Base-by-base conservation (phyloP, 2,329 filamentous ascomycete species). In the Onygena corvina region DNA sequence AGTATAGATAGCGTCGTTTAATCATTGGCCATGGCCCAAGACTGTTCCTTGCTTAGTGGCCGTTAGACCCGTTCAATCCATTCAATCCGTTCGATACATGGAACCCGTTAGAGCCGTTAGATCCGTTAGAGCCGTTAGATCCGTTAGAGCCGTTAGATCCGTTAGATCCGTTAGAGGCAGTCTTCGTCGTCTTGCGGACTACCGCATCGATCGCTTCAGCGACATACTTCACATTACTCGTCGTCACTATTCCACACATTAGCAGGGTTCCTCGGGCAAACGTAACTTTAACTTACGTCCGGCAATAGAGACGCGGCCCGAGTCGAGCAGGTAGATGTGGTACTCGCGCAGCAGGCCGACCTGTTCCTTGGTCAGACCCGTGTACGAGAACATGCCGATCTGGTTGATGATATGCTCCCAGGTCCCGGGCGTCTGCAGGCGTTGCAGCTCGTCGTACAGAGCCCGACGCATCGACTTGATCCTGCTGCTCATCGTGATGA, bases 401-500 rank as follows among this genome's bases (percentile, higher is more conserved):
- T 96, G 90, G 60, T 94, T 86, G 44, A 89, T 92, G 65, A 96
- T 94, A 71, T 96, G 90, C 65, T 90, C 88, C 90, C 92, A 96
- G n/a, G 80, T 85, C 31, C 90, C 90, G 0, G 90, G 90, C 0
- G 90, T 94, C 49, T 79, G 77, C 48, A 93, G 75, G 61, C 83
- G 79, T 67, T 94, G 86, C 7, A 96, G 79, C 72, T 90, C 89
- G 49, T 73, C 70, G 53, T 87, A 80, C 54, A 96, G 73, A 2
- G 77, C 80, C 62, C 80, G 79, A 57, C 90, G 84, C 90, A 95
- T 96, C 58, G 76, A 75, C 59, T 87, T 94, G 71, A 96, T 95
- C 58, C 90, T 84, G 40, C 90, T 89, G 30, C 86, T 87, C 90
- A 96, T 96, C 58, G 84, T 86, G 54, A 77, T 76, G 57, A 96